Base-by-base conservation (phyloP, 2,329 filamentous ascomycete species). In the Talaromyces marneffei region DNA sequence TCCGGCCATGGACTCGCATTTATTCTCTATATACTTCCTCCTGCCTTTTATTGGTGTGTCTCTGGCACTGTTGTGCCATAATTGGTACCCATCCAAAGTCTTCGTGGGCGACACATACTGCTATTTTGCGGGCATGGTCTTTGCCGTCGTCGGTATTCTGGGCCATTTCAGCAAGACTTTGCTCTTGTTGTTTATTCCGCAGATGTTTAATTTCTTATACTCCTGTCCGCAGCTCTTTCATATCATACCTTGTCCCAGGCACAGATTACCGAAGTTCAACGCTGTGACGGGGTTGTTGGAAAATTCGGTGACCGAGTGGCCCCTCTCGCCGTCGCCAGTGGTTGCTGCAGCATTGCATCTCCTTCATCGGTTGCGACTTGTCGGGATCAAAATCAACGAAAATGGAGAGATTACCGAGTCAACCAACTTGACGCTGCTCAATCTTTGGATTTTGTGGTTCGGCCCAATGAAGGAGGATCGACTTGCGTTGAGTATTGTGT, bases 101-200 rank as follows among this genome's bases (percentile, higher is more conserved):
- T 99, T 99, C 71, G 93, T 97, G 9, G 94, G 94, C 60, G 94
- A 99, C 76, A 99, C 94, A 3, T 99, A 97, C 82, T 99, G 94
- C 83, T 99, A 99, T 79, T 97, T 99, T 75, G 94, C 94, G 0
- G 94, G 94, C 67, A 99, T 99, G 92, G 90, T 97, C 40, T 99
- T 99, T 73, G 94, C 93, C 59, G 92, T 97, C 48, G 94, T 97
- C 66, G 92, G 91, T 65, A 97, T 99, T 71, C 83, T 97, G 57
- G 94, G 94, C 25, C 94, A 99, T 79, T 99, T 99, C 79, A 95
- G 90, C 80, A 99, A 99, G 79, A 99, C 94, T 0, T 83, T 99
- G 50, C 84, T 96, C 60, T 84, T 99, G 56, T 82, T 99, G 8
- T 88, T 99, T 67, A 82, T 96, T 40, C 94, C 94, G 14, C 94